Evolutionary conservation across 1,139 yeast genomes (phyloP).

Genomic region (Pichia sp.): DNA sequence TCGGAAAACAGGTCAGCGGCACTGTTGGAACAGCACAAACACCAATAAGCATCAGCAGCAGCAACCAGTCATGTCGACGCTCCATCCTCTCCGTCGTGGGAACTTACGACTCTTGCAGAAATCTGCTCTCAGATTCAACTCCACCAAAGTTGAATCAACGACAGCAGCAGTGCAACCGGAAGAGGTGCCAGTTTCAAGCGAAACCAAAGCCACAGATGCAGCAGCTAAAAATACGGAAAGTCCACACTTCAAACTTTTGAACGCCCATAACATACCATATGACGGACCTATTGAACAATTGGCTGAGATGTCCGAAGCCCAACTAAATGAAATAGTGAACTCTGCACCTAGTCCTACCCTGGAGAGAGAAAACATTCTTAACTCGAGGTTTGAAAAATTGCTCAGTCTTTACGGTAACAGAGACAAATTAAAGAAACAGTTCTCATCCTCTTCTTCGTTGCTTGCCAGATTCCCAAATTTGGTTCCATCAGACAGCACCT

Average conservation of each 20-base stretch:
- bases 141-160: slow-evolving; percentile 1
- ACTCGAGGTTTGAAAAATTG: slow-evolving; percentile 25
- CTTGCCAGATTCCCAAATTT: slow-evolving; percentile 36
- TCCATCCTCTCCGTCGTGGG: slow-evolving; percentile 8
- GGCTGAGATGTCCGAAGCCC: slow-evolving; percentile 21
- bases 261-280: slow-evolving; percentile 14
- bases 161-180: not conserved
- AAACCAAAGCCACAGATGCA: not conserved
- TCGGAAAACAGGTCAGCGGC: no score
- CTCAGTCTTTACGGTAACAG: slow-evolving; percentile 25
- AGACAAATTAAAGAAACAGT: slow-evolving; percentile 22
- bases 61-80: not conserved
- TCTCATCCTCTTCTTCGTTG: slow-evolving; percentile 23
- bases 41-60: not conserved
- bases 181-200: not conserved
- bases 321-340: slow-evolving; percentile 26
- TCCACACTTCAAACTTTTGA: slow-evolving; percentile 5
- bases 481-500: slow-evolving; percentile 33
- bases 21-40: not conserved
- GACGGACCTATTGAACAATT: slow-evolving; percentile 18
- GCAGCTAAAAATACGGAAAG: not conserved
- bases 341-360: slow-evolving; percentile 26
- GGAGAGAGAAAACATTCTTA: slow-evolving; percentile 27
- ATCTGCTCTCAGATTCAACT: slow-evolving; percentile 9
- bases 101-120: slow-evolving; percentile 9